Evolutionary conservation across 805 yeast genomes (phyloP), one percentile per base, ranked within the genome.

Genomic region (Candida insectorum): DNA sequence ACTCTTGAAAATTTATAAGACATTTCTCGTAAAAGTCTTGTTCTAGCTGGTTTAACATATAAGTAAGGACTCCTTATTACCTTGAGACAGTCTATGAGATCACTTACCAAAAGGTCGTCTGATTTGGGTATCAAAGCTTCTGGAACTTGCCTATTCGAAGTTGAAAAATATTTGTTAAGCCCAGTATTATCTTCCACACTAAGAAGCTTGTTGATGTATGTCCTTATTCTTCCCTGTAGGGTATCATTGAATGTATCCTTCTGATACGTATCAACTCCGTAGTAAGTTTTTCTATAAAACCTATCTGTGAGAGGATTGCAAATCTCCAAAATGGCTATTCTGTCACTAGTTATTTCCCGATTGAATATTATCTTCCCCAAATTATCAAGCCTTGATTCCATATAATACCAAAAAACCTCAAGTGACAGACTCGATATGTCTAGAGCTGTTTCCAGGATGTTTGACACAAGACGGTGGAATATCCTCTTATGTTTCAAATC

Each of bases 141-240:
- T 7, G 50, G 44, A 6, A 45, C 41, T 9, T 36, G 43, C 25
- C 64, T 42, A 30, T 57, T 54, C 9, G 71, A 55, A 1, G 47
- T 28, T 16, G 51, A 43, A 36, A 63, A 65, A 39, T 60, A 60
- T 46, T 63, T 63, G 43, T 67, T 67, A 33, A 67, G 52, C 1
- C 73, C 73, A 3, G 73, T 67, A 43, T 62, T 65, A 37, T 67
- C 73, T 30, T 66, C 72, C 25, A 65, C 49, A 11, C 54, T 45
- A 30, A 67, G 52, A 11, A 63, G 33, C 20, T 51, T 53, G 13
- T 67, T 46, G 15, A 64, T 46, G 32, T 64, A 65, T 2, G 43
- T 31, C 23, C 68, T 48, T 4, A 66, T 62, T 18, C 70, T 48
- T 23, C 50, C 56, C 24, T 63, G 65, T 20, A 66, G 47, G n/a